Evolutionary conservation across 2,329 filamentous ascomycete genomes (phyloP).

Genomic region (Botrytis medusae): DNA sequence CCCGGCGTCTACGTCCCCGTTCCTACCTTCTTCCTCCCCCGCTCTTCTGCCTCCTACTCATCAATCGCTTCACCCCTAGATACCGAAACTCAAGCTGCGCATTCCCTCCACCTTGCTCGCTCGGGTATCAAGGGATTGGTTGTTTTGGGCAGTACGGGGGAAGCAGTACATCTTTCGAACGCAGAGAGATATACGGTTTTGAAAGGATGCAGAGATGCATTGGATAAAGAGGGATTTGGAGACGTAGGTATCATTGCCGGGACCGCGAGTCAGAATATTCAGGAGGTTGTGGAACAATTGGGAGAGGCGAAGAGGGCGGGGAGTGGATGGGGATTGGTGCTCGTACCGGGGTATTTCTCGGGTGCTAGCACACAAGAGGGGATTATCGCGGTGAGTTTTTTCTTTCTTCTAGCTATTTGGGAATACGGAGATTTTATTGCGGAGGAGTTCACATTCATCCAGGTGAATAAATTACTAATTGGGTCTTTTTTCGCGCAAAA

Average conservation of each 20-base stretch:
- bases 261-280: slow-evolving; percentile 56
- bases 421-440: slow-evolving; percentile 42
- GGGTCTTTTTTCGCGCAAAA: slow-evolving; percentile 20
- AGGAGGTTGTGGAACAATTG: slow-evolving; percentile 54
- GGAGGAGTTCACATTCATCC: too few relatives aligned
- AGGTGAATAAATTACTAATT: slow-evolving; percentile 35
- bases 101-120: slow-evolving; percentile 59
- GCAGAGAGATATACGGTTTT: slow-evolving; percentile 57
- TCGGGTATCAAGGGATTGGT: slow-evolving; percentile 61
- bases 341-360: slow-evolving; percentile 66
- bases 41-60: slow-evolving; percentile 34
- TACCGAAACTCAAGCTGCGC: slow-evolving; percentile 49
- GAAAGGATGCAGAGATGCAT: slow-evolving; percentile 52
- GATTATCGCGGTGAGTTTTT: slow-evolving; percentile 46
- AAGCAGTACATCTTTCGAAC: slow-evolving; percentile 60
- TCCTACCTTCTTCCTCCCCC: slow-evolving; percentile 58
- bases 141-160: slow-evolving; percentile 62
- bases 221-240: slow-evolving; percentile 55
- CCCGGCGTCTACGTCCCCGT: slow-evolving; percentile 49
- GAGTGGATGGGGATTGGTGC: slow-evolving; percentile 61
- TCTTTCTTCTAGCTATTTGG: slow-evolving; percentile 45
- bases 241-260: slow-evolving; percentile 62
- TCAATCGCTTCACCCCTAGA: slow-evolving; percentile 46
- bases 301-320: slow-evolving; percentile 53
- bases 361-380: slow-evolving; percentile 57